Evolutionary conservation across 805 yeast genomes (phyloP), one percentile per base, ranked within the genome.

Genomic region (Ogataea polymorpha): DNA sequence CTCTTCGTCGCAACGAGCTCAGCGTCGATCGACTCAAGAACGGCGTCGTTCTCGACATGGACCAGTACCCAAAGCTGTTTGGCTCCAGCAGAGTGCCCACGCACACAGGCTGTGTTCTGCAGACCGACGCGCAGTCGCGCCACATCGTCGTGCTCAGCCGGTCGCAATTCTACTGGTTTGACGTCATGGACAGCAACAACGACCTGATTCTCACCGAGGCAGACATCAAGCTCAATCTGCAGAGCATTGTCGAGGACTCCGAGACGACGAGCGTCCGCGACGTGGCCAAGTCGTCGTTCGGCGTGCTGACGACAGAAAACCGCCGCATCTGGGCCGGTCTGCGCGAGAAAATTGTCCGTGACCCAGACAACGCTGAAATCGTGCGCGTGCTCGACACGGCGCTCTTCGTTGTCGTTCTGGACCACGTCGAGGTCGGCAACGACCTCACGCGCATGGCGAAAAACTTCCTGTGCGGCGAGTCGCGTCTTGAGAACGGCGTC

Each of bases 141-240:
- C 96, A 89, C 61, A 79, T 89, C 26, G 82, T 88, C 8, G 90
- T 89, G 12, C 66, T 87, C 60, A 80, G 87, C 47, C 81, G 85
- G 55, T 85, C 95, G 2, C 96, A 89, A 62, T 86, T 88, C 62
- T 89, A 89, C 65, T 89, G 96, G 96, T 89, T 89, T 59, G 96
- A 89, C 58, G 97, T 89, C 2, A 67, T 89, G 53, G 95, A 88
- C 62, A 71, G 72, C 35, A 66, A 79, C 48, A 79, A 85, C 58
- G 81, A 86, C 56, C 70, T 89, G 47, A 72, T 88, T 35, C 68
- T 89, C 57, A 72, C 82, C 2, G 91, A 87, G 56, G 78, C 75
- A 41, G 95, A 87, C 59, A 71, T 89, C 51, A 80, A 78, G 41
- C 70, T 80, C 58, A 88, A 87, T 63, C 79, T 85, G 56, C 77